A percentile compares a stretch with the other conserved stretches of the same genome.
Conservation (phyloP, 306 rosid species). For the Crotalaria pallida region DNA sequence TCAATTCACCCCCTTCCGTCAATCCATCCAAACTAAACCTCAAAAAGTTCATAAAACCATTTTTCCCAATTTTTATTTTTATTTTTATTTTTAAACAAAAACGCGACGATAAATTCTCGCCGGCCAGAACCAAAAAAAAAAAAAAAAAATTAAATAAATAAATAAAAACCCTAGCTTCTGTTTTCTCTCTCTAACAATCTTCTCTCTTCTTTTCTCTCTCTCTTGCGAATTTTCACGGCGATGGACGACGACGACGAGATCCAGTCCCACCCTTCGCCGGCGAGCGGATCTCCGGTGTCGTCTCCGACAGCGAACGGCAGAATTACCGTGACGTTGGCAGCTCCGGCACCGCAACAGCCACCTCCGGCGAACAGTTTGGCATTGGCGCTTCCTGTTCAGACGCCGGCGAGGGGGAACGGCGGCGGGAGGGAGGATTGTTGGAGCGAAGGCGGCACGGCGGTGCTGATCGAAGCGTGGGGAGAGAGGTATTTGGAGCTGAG, state of each 20-base stretch:
- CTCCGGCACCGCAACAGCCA: slow-evolving; percentile 33
- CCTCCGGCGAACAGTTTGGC: slow-evolving; percentile 39
- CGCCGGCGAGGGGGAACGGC: slow-evolving; percentile 26
- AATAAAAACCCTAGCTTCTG: slow-evolving; percentile 33
- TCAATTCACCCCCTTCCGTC: slow-evolving; percentile 31
- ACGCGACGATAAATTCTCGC: slow-evolving; percentile 39
- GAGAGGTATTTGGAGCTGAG: slow-evolving; percentile 91
- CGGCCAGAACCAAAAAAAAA: slow-evolving; percentile 43
- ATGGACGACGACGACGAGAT: slow-evolving; percentile 94
- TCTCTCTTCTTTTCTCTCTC: slow-evolving; percentile 12
- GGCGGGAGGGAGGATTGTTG: slow-evolving; percentile 91
- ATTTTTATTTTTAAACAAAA: not conserved
- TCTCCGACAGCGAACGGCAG: slow-evolving; percentile 55
- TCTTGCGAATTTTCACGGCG: slow-evolving; percentile 5
- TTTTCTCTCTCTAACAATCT: slow-evolving; percentile 1
- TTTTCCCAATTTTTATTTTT: not conserved
- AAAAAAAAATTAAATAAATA: not conserved
- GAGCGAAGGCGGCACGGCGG: slow-evolving; percentile 93
- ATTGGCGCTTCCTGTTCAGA: slow-evolving; percentile 66
- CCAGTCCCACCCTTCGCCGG: slow-evolving; percentile 63
- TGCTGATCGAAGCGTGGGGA: slow-evolving; percentile 97
- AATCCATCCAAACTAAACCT: slow-evolving; percentile 5
- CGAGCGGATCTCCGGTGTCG: slow-evolving; percentile 57
- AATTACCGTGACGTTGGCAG: slow-evolving; percentile 86
- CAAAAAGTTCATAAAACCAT: not conserved